Conservation (phyloP, 352 stramenopile genomes). For the Plasmopara halstedii region DNA sequence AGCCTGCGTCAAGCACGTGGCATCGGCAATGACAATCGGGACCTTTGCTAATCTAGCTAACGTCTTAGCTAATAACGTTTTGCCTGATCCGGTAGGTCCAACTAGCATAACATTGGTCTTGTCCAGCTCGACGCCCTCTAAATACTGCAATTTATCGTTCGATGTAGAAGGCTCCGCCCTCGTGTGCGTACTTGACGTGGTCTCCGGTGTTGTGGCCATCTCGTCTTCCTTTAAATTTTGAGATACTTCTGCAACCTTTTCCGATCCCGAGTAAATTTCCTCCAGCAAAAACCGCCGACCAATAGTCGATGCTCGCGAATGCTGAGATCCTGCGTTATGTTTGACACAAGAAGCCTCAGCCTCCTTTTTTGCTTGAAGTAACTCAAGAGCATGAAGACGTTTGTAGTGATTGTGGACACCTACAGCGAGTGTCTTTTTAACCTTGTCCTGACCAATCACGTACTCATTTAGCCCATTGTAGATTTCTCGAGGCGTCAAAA, state of each 20-base stretch:
- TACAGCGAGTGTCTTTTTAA: constrained; percentile 94
- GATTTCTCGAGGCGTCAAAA: constrained; percentile 90
- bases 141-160: constrained; percentile 51
- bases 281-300: constrained; percentile 52
- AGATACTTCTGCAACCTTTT: constrained; percentile 21
- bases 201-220: not conserved
- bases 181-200: constrained; percentile 1
- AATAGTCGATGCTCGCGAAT: constrained; percentile 26
- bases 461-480: constrained; percentile 94
- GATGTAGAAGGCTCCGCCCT: constrained; percentile 21
- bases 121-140: constrained; percentile 92
- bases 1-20: constrained; percentile 96
- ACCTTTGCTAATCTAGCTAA: constrained; percentile 94
- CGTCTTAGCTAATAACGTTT: constrained; percentile 96
- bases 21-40: constrained; percentile 96
- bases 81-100: constrained; percentile 93
- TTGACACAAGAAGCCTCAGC: constrained; percentile 24
- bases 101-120: constrained; percentile 98
- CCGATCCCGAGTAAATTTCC: constrained; percentile 46
- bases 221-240: constrained; percentile 13
- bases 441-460: constrained; percentile 95
- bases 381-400: constrained; percentile 70
- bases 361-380: constrained; percentile 38
- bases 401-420: constrained; percentile 99
- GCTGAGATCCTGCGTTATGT: constrained; percentile 16